Evolutionary conservation across 192 early-diverging fungal species (phyloP).

Genomic region (Allomyces arbusculus): DNA sequence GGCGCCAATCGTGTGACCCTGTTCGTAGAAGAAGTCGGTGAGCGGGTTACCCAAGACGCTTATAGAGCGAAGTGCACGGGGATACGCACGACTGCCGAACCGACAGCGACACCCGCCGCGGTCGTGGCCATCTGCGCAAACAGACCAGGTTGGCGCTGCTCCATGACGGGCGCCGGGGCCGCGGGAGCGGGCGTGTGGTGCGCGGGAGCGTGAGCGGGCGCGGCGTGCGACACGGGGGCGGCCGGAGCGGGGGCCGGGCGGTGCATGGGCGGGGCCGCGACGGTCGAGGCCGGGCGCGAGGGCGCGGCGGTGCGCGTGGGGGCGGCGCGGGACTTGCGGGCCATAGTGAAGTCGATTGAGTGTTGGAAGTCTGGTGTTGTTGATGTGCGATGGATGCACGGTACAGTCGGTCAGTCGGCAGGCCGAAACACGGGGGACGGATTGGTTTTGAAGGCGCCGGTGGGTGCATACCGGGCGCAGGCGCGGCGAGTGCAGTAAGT

Average conservation of each 20-base stretch:
- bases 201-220: not conserved
- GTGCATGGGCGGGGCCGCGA: not conserved
- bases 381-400: too few species aligned
- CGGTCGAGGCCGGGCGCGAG: not conserved
- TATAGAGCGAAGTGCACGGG: too few species aligned
- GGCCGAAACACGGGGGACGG: too few species aligned
- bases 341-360: not conserved
- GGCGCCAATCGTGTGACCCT: constrained; percentile 24
- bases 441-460: too few species aligned
- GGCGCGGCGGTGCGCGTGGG: not conserved
- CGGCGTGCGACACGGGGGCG: not conserved
- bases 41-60: too few species aligned
- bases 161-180: not conserved
- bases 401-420: too few species aligned
- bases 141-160: not conserved
- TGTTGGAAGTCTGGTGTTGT: too few species aligned
- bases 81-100: constrained; percentile 43
- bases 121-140: constrained; percentile 82
- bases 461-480: too few species aligned
- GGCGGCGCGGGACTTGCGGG: not conserved
- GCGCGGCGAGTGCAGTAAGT: too few species aligned
- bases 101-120: constrained; percentile 84
- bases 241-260: not conserved
- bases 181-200: not conserved
- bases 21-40: not conserved